Evolutionary conservation across 495 filamentous ascomycete species (phyloP), one percentile per base, ranked within the genome.

Genomic region (Oidiodendron maius): DNA sequence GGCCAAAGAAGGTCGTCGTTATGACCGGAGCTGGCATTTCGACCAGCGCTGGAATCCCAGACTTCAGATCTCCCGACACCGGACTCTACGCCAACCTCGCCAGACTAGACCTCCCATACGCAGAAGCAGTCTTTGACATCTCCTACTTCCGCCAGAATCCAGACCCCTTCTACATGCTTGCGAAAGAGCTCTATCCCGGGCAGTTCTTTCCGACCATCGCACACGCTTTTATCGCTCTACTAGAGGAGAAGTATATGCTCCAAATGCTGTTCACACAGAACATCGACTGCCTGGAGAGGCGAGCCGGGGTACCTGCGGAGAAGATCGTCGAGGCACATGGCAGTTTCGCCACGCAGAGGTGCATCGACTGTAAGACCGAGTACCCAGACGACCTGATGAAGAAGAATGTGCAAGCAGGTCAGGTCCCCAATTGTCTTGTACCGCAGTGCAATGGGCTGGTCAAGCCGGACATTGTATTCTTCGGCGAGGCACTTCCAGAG

Each of bases 401-500:
- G 50, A 65, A 78, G 44, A 71, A 76, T 44, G 78, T 98, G 10
- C 57, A 67, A 4, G 63, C 68, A 23, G 78, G 76, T 21, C 61
- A 80, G 22, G 82, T 94, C 1, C 87, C 93, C 9, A 65, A 70
- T 50, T 96, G 93, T 60, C 37, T 64, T 10, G 58, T 57, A 0
- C 42, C 61, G 17, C 56, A 72, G 22, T 98, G 94, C 61, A 70
- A 78, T 17, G 91, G 91, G 0, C 64, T 95, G 4, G 89, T 97
- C 40, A 97, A 98, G 66, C 93, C 93, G 2, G 91, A 96, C 57
- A 97, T 98, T 66, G 89, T 95, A 3, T 98, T 98, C 68, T 98
- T 97, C 60, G 82, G 83, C 44, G 84, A 89, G 63, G 57, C 66
- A 20, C 68, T 98, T 22, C 94, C 93, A 0, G 62, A 63, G 9